These are phyloP conservation scores for Malus domestica DNA, from an alignment of 306 rosid species.

Conservation along the genomic window DNA sequence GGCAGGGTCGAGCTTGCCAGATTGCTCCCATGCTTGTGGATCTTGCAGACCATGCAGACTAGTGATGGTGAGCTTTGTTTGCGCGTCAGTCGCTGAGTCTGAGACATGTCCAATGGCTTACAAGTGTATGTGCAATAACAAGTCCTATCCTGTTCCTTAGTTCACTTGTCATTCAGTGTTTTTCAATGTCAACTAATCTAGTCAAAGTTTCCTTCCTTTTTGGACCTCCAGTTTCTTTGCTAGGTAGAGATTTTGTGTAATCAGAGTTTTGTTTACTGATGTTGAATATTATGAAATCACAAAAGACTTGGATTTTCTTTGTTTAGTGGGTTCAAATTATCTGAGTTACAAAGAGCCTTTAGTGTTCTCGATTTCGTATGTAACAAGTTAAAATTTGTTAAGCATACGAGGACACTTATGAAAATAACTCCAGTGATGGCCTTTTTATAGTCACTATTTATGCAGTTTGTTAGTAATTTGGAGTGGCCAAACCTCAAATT, in stretches of 20 bases:
- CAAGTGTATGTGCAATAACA: conserved; percentile 77
- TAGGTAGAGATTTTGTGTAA: conserved; percentile 10
- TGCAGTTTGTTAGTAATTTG: no score
- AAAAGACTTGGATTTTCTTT: background rate
- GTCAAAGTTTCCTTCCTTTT: background rate
- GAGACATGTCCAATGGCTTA: conserved; percentile 96
- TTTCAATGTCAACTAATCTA: background rate
- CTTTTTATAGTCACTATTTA: no score
- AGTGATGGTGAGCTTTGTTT: conserved; percentile 78
- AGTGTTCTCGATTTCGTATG: background rate
- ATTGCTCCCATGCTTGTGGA: conserved; percentile 82
- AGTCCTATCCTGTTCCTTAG: conserved; percentile 80
- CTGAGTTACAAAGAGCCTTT: background rate
- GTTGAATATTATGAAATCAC: background rate
- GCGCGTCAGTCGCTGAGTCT: conserved; percentile 57
- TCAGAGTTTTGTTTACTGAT: conserved; percentile 7
- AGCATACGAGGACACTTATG: background rate
- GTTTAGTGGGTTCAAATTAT: background rate
- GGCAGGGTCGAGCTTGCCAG: conserved; percentile 76
- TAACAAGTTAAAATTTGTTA: background rate
- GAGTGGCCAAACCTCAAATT: no score
- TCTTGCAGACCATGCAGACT: conserved; percentile 69
- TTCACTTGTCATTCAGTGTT: background rate
- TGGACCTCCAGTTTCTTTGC: background rate
- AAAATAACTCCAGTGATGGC: no score